Conservation (phyloP, 768 basidiomycete genomes). For the Amanita subjunquillea region DNA sequence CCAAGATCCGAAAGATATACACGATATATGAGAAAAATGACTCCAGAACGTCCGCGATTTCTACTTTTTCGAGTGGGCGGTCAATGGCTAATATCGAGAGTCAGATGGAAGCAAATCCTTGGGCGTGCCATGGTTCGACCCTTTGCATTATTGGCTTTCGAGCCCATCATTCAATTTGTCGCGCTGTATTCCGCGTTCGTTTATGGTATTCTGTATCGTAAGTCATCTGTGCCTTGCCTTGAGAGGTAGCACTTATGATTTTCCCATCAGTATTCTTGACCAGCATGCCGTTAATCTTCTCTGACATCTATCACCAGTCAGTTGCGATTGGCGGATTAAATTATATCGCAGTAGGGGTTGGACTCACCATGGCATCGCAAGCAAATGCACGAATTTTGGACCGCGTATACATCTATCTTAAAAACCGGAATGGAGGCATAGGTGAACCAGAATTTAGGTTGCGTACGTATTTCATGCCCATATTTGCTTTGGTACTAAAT, state of each 20-base stretch:
- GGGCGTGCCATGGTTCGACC: slow-evolving; percentile 49
- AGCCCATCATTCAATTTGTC: slow-evolving; percentile 63
- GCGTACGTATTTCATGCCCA: slow-evolving; percentile 20
- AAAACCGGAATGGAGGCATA: slow-evolving; percentile 33
- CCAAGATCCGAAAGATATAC: slow-evolving; percentile 22
- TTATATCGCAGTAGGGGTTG: slow-evolving; percentile 64
- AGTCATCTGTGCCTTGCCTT: slow-evolving; percentile 11
- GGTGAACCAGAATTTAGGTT: slow-evolving; percentile 42
- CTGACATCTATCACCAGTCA: slow-evolving; percentile 38
- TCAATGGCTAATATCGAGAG: not conserved
- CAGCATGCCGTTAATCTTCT: slow-evolving; percentile 51
- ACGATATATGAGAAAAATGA: slow-evolving; percentile 36
- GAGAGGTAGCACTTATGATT: not conserved
- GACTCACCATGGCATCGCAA: slow-evolving; percentile 42
- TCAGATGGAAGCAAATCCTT: slow-evolving; percentile 45
- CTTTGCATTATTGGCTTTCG: slow-evolving; percentile 45
- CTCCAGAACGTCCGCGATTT: slow-evolving; percentile 30
- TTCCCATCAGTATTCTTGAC: slow-evolving; percentile 48
- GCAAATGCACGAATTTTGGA: slow-evolving; percentile 50
- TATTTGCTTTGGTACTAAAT: slow-evolving; percentile 16
- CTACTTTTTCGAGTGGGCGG: not conserved
- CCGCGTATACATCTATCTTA: slow-evolving; percentile 37
- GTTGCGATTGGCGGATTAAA: slow-evolving; percentile 56
- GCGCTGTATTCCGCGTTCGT: slow-evolving; percentile 61
- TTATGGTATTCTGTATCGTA: slow-evolving; percentile 53